A percentile compares a stretch with the other conserved stretches of the same genome.
phyloP scores from a whole-genome alignment of 192 early-diverging fungal genomes.

The Rhizoclosmatium globosum region DNA sequence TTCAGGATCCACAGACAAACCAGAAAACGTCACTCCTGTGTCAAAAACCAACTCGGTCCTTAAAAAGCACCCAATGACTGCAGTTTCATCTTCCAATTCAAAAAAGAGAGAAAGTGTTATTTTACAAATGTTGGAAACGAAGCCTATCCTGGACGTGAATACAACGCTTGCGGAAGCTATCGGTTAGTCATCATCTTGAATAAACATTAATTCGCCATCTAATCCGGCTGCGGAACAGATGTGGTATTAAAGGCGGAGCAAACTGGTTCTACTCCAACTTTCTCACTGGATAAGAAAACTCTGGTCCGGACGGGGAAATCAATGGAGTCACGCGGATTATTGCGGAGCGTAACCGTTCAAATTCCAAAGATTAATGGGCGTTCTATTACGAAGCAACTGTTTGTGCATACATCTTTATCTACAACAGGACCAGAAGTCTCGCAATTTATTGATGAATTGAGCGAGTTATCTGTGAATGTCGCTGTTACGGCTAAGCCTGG shows the following conservation, averaged over 20 bases:
- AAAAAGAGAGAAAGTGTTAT: constrained; percentile 22
- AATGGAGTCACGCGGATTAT: constrained; percentile 54
- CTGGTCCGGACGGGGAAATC: constrained; percentile 51
- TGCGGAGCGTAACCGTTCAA: constrained; percentile 50
- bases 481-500: no score
- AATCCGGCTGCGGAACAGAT: no score
- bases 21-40: no score
- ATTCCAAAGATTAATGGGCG: constrained; percentile 59
- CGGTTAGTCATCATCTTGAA: no score
- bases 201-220: no score
- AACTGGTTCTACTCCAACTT: constrained; percentile 5
- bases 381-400: constrained; percentile 43
- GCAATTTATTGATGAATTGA: constrained; percentile 36
- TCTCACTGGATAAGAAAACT: constrained; percentile 64
- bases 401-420: constrained; percentile 55
- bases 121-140: constrained; percentile 33
- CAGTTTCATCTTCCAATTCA: not conserved
- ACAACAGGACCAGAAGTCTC: constrained; percentile 48
- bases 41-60: no score
- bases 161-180: constrained; percentile 33
- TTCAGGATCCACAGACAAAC: no score
- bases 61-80: no score
- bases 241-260: constrained; percentile 29
- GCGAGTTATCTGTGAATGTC: not conserved
- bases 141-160: constrained; percentile 45